Percentiles rank a stretch among this genome's conserved stretches.
Evolutionary conservation across 345 rosid species (phyloP).

Genomic region (Noccaea caerulescens): DNA sequence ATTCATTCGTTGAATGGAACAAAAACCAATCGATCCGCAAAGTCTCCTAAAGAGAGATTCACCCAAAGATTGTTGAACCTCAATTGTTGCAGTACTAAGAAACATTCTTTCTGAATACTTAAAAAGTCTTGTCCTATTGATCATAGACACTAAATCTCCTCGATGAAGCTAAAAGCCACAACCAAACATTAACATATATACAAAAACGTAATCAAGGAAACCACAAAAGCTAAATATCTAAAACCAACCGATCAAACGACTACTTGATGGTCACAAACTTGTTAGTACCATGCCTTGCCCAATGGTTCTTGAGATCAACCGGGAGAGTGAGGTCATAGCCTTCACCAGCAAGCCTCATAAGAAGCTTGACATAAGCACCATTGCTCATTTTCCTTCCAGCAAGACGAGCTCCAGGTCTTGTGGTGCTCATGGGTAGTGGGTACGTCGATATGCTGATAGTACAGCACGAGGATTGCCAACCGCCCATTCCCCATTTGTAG

Average conservation of each 20-base stretch:
- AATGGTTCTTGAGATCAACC: conserved; percentile 65
- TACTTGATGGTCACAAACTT: conserved; percentile 72
- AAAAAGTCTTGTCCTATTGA: conserved; percentile 2
- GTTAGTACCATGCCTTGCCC: conserved; percentile 81
- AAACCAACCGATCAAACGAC: neutral
- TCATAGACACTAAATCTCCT: conserved; percentile 9
- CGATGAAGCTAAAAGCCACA: conserved; percentile 7
- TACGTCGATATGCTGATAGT: conserved; percentile 55
- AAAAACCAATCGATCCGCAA: neutral
- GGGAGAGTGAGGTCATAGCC: conserved; percentile 60
- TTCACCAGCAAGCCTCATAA: conserved; percentile 60
- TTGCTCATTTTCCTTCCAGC: conserved; percentile 82
- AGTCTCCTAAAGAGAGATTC: neutral
- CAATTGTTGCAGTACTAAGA: conserved; percentile 13
- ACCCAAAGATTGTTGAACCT: neutral
- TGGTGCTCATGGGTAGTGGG: conserved; percentile 67
- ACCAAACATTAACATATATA: conserved; percentile 18
- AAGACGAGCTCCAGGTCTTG: conserved; percentile 60
- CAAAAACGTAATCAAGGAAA: conserved; percentile 5
- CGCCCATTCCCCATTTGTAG: conserved; percentile 71
- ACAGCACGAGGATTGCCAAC: conserved; percentile 83
- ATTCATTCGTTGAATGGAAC: neutral
- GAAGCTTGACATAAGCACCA: conserved; percentile 64
- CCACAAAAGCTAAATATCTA: conserved; percentile 25
- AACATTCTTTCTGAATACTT: neutral